Conservation (phyloP, 2,329 filamentous ascomycete genomes). For the Paecilomyces sp. region DNA sequence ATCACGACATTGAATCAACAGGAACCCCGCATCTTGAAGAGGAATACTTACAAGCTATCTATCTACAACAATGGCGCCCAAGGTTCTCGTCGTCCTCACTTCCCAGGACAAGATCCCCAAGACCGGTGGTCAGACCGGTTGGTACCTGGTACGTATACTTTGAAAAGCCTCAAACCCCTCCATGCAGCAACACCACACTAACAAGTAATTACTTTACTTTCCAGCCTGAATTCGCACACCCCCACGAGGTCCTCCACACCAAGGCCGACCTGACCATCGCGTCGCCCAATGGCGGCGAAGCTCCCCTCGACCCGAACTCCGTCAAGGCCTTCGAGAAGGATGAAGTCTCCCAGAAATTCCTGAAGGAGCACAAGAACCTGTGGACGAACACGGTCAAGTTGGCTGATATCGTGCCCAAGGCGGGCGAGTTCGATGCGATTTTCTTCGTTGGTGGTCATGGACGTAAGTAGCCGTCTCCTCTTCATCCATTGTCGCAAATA, state of each 20-base stretch:
- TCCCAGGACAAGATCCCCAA: conserved; percentile 46
- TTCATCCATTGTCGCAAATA: no score
- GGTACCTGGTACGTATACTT: conserved; percentile 53
- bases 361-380: conserved; percentile 48
- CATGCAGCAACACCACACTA: no score
- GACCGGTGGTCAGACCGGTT: conserved; percentile 53
- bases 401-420: conserved; percentile 48
- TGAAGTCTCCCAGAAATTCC: conserved; percentile 46
- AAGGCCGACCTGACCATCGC: conserved; percentile 51
- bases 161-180: neutral
- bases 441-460: conserved; percentile 56
- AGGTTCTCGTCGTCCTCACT: conserved; percentile 65
- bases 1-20: neutral
- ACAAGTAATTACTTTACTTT: no score
- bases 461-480: conserved; percentile 32
- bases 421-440: conserved; percentile 57
- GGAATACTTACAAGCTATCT: no score
- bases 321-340: conserved; percentile 51
- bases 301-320: conserved; percentile 55
- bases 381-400: conserved; percentile 60
- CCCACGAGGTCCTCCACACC: conserved; percentile 51
- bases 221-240: conserved; percentile 56
- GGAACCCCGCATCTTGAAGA: neutral
- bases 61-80: conserved; percentile 30
- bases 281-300: conserved; percentile 55